Evolutionary conservation across 23 red algal genomes (phyloP).

Genomic region (Chondrus crispus): DNA sequence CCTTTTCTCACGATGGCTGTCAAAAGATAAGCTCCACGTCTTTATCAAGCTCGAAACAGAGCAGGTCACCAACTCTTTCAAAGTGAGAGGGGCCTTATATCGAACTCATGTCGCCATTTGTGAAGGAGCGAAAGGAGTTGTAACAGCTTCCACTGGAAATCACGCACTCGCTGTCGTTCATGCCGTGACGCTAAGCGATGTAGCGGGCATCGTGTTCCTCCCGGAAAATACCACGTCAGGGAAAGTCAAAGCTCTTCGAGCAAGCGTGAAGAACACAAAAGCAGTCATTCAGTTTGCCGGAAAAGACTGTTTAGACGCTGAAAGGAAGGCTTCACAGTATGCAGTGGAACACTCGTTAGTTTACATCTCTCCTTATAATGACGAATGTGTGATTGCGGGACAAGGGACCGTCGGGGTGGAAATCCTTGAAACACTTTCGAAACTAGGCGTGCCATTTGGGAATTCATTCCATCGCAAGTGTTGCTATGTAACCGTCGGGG

Average conservation of each 20-base stretch:
- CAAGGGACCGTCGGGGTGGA: slow-evolving; percentile 46
- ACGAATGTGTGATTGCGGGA: slow-evolving; percentile 30
- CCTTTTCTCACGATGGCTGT: background rate
- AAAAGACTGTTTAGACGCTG: slow-evolving; percentile 53
- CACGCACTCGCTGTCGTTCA: slow-evolving; percentile 60
- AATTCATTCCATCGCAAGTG: background rate
- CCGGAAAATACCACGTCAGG: background rate
- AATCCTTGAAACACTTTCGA: slow-evolving; percentile 19
- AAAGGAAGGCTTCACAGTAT: slow-evolving; percentile 22
- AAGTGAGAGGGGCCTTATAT: slow-evolving; percentile 47
- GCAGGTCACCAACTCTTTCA: slow-evolving; percentile 72
- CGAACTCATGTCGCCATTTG: too few species aligned
- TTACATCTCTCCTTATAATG: slow-evolving; percentile 60
- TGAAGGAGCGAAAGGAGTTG: background rate
- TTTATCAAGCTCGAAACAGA: slow-evolving; percentile 73
- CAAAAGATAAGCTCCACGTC: background rate
- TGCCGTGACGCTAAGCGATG: background rate
- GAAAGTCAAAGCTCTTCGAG: slow-evolving; percentile 17
- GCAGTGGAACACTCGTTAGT: background rate
- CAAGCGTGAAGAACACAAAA: background rate
- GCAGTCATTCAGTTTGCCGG: background rate
- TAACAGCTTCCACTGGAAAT: slow-evolving; percentile 70
- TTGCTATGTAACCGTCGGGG: slow-evolving; percentile 69
- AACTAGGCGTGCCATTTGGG: background rate
- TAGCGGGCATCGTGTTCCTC: slow-evolving; percentile 28